Conservation (phyloP, 495 filamentous ascomycete genomes). For the Halenospora varia region DNA sequence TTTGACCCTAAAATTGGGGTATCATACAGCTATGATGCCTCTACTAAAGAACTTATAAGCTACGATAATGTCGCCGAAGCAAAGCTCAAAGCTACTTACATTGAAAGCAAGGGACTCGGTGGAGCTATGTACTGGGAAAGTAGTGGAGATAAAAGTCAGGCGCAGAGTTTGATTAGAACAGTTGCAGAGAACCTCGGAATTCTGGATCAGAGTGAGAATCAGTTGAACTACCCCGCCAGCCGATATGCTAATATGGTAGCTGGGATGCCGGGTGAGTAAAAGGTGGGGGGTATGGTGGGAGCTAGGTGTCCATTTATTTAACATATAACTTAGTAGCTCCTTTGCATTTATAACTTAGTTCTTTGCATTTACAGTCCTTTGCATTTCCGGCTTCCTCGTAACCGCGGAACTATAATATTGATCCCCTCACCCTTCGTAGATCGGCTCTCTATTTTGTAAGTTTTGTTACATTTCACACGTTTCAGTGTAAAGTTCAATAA, state of each 20-base stretch:
- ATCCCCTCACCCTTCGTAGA: too few species aligned
- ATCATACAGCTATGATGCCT: slow-evolving; percentile 67
- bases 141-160: slow-evolving; percentile 61
- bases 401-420: too few species aligned
- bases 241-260: slow-evolving; percentile 72
- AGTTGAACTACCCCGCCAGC: slow-evolving; percentile 61
- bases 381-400: too few species aligned
- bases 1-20: slow-evolving; percentile 52
- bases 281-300: too few species aligned
- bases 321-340: too few species aligned
- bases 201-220: slow-evolving; percentile 60
- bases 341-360: too few species aligned
- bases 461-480: too few species aligned
- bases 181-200: slow-evolving; percentile 35
- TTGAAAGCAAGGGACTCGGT: slow-evolving; percentile 59
- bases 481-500: too few species aligned
- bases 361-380: too few species aligned
- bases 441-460: too few species aligned
- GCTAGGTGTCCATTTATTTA: too few species aligned
- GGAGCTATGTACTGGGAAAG: slow-evolving; percentile 93
- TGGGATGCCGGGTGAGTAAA: slow-evolving; percentile 39
- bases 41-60: slow-evolving; percentile 57
- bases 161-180: slow-evolving; percentile 53
- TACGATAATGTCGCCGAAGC: slow-evolving; percentile 68
- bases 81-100: slow-evolving; percentile 59